Evolutionary conservation across 2,329 filamentous ascomycete genomes (phyloP).

Genomic region (Orbilia quercus): DNA sequence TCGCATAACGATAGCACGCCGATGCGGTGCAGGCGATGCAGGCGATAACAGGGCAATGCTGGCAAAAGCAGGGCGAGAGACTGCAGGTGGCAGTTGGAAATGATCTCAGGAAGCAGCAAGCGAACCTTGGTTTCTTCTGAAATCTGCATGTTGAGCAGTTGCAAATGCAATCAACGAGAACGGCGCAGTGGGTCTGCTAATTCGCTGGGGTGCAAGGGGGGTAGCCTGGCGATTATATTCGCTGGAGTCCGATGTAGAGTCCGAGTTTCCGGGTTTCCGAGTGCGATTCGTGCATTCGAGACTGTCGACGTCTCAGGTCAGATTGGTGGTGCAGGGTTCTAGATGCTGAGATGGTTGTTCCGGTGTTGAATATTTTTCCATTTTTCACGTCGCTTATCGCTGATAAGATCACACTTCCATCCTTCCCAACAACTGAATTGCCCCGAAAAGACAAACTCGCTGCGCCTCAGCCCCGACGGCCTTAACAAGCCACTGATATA

Average conservation of each 20-base stretch:
- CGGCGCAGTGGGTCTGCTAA: conserved; percentile 25
- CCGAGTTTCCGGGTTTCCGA: conserved; percentile 48
- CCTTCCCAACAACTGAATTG: neutral
- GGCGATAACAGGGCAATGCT: conserved; percentile 45
- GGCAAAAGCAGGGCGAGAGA: conserved; percentile 17
- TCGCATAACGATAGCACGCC: conserved; percentile 9
- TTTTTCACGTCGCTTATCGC: conserved; percentile 48
- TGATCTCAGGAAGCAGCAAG: conserved; percentile 6
- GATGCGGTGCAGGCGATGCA: conserved; percentile 19
- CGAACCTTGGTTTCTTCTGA: conserved; percentile 55
- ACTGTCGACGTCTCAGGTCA: conserved; percentile 52
- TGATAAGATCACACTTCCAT: conserved; percentile 48
- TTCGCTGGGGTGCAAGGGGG: too few species aligned
- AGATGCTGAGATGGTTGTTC: conserved; percentile 30
- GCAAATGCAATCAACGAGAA: conserved; percentile 6
- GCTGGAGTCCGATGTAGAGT: conserved; percentile 16
- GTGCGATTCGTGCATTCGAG: conserved; percentile 44
- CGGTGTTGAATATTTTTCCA: conserved; percentile 10
- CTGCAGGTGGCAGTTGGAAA: conserved; percentile 27
- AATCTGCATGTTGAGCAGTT: conserved; percentile 52
- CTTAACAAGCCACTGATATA: conserved; percentile 53
- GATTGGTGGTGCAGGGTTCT: conserved; percentile 36
- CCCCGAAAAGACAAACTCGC: neutral
- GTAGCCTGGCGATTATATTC: conserved; percentile 1
- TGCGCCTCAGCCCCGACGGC: too few species aligned